Base-by-base conservation (phyloP, 371 early-diverging fungal species). In the Chytridium lagenaria region DNA sequence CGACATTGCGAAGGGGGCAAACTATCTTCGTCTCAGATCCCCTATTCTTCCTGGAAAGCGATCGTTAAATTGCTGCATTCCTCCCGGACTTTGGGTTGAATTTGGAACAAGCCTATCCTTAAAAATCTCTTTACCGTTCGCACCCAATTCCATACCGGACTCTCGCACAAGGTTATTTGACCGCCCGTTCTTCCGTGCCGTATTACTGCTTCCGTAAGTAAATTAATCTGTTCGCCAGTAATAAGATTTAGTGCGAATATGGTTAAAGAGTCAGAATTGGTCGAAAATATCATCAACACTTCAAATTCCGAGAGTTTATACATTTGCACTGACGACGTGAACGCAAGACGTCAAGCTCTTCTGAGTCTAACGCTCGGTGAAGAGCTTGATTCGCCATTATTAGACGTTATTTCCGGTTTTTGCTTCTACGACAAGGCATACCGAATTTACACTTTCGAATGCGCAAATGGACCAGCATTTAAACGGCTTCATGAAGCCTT, bases 31-130 rank as follows among this genome's bases (percentile, higher is more conserved):
- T 19, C 19, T 61, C 5, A 22, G 64, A 1, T 59, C 65, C 5
- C 68, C 74, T 16, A 50, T 73, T 61, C 52, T 73, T 1, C 74
- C 74, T 15, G 15, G 66, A 12, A 28, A 28, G 10, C 61, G 61
- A 5, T 5, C 26, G 3, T 7, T 34, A 15, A 61, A 61, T 2
- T 26, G n/a, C 12, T 61, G 61, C 36, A 61, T 61, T 61, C 61
- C 61, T 12, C 61, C 31, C 16, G 61, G 61, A 5, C 61, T 34
- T 28, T 61, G 61, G 61, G 36, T 61, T 31, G 61, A 61, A 61
- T 22, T 28, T 37, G 37, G 37, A 5, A 15, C 55, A 5, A 52
- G 16, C 26, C 26, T 52, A 52, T 52, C 55, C 7, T 15, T 52
- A 7, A 7, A 23, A 5, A 52, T 52, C 12, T n/a, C 55, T 5